Evolutionary conservation across 495 filamentous ascomycete species (phyloP), one percentile per base, ranked within the genome.

Genomic region (Podospora tetraspora): DNA sequence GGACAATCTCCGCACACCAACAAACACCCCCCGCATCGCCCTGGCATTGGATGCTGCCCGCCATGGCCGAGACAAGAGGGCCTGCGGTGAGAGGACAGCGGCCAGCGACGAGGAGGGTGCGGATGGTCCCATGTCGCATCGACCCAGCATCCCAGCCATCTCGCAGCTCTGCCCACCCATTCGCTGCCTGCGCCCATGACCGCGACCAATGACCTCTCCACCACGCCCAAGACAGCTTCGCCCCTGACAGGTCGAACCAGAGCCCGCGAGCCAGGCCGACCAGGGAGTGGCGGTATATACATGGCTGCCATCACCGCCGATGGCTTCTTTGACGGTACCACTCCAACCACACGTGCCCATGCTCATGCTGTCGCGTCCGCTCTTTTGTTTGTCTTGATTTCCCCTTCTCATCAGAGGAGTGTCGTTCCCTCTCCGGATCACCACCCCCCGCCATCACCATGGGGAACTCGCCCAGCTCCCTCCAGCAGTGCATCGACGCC

Each of bases 401-500:
- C n/a, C 11, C 34, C 62, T 7, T 23, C 8, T 11, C 32, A 10
- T n/a, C 65, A 21, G 4, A 3, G 5, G 21, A 32, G 25, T 13
- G 27, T 5, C 27, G 27, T 32, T 57, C 11, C 7, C 52, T 63
- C 32, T 27, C 2, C 13, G 9, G 8, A 30, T 27, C 25, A 37
- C 13, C 12, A 25, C 2, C 19, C 24, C 62, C 23, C 13, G 3
- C 24, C 34, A 12, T 22, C 29, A 25, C 58, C 63, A 79, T 78
- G 76, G 75, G 77, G 37, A 70, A 73, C 62, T 21, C 64, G n/a
- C 61, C 58, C 12, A 78, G 73, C 56, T 63, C 75, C 13, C 70
- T 84, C 57, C 70, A 78, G 65, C 64, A 73, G 61, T 84, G 81
- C 66, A 73, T 84, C 25, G 73, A 77, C 34, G 66, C 68, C 29